Base-by-base conservation (phyloP, 2,329 filamentous ascomycete genomes). In the Cladorrhinum sp. region DNA sequence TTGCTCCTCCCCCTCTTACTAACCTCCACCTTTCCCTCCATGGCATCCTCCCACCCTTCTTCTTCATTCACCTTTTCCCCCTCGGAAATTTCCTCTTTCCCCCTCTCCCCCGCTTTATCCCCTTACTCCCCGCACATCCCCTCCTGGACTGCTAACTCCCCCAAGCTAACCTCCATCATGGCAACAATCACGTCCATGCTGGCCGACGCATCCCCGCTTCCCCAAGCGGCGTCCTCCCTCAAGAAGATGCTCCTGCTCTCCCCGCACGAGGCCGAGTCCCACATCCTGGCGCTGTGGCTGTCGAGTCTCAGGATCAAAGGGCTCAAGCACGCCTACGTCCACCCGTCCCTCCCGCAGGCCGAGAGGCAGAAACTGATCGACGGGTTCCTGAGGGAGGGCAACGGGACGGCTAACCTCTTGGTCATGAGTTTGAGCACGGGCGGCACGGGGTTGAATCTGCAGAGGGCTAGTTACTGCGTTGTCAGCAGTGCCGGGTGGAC, bases 361-460 rank as follows among this genome's bases (percentile, higher is more conserved):
- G 57, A 57, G 12, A 59, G 61, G 7, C 57, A 62, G 18, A 22
- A 4, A n/a, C 16, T 55, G 1, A 55, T 68, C 24, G 55, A 57
- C 29, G 7, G 10, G 8, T 67, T 68, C 55, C 59, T 65, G 0
- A 52, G 41, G 16, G 25, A 50, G 20, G 64, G 64, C 41, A 58
- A 65, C 55, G 59, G 60, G 1, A 41, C 65, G 41, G 65, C 65
- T 13, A 68, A 68, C 50, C 48, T 67, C 16, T 60, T 68, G 16
- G 56, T 68, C 7, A 54, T 60, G 32, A 55, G 64, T n/a, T 25
- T 65, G 6, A 38, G 22, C 12, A 58, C 64, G 8, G 65, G 62
- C 1, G 66, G 66, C 8, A 68, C 66, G 16, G 66, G 65, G 1
- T 58, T 68, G 10, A 66, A 68, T 50, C 58, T 68, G 18, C 66